phyloP scores from a whole-genome alignment of 2,329 filamentous ascomycete species.

The Didymella lethalis region DNA sequence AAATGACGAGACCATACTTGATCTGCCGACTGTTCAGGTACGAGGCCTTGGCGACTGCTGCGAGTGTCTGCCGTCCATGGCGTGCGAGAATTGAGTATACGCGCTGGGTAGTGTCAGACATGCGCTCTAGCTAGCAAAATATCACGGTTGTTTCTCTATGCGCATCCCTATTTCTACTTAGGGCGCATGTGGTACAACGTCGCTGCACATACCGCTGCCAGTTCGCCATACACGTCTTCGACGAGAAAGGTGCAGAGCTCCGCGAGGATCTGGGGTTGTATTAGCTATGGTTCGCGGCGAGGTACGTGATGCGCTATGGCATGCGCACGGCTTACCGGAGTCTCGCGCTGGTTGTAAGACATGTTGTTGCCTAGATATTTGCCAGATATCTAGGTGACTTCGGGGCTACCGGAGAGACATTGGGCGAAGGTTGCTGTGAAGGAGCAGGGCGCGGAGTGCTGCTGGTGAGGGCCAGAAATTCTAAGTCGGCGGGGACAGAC shows the following conservation, averaged over 20 bases:
- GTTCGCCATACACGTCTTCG: constrained; percentile 87
- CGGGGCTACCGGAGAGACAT: constrained; percentile 45
- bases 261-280: constrained; percentile 70
- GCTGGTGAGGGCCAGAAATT: constrained; percentile 17
- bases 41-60: constrained; percentile 74
- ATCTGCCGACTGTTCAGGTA: constrained; percentile 77
- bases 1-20: constrained; percentile 80
- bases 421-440: constrained; percentile 24
- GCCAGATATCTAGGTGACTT: constrained; percentile 45
- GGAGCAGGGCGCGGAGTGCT: constrained; percentile 4
- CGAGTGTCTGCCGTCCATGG: constrained; percentile 77
- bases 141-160: not conserved
- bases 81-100: constrained; percentile 82
- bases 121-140: not conserved
- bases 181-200: not conserved
- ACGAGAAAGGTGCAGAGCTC: constrained; percentile 92
- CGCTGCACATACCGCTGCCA: constrained; percentile 74
- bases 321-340: constrained; percentile 41
- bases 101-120: constrained; percentile 63
- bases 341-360: constrained; percentile 49
- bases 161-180: not conserved
- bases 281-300: constrained; percentile 48
- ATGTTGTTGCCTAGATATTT: constrained; percentile 46
- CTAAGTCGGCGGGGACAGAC: constrained; percentile 10
- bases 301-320: not conserved